Percentiles rank a stretch among this genome's conserved stretches.
These are phyloP conservation scores for Lachnellula suecica DNA, from an alignment of 2,329 filamentous ascomycete genomes.

Conservation along the genomic window DNA sequence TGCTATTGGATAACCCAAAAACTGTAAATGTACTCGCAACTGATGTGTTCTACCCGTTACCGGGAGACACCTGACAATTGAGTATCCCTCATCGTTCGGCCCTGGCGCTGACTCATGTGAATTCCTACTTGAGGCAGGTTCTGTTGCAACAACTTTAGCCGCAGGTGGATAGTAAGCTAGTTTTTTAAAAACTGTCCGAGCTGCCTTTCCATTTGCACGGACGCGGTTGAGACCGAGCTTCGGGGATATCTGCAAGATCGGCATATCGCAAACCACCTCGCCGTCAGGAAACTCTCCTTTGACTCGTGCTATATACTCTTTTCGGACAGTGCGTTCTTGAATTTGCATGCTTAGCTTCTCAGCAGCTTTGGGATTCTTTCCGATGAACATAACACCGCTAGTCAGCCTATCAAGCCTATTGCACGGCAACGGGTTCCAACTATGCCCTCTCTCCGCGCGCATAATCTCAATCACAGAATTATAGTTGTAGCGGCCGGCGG, in stretches of 20 bases:
- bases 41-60: slow-evolving; percentile 95
- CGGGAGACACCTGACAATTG: slow-evolving; percentile 89
- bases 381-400: slow-evolving; percentile 97
- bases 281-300: slow-evolving; percentile 89
- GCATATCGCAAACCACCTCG: slow-evolving; percentile 88
- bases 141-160: slow-evolving; percentile 42
- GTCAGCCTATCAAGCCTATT: slow-evolving; percentile 93
- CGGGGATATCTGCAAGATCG: slow-evolving; percentile 89
- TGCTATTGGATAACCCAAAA: slow-evolving; percentile 88
- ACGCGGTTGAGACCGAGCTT: slow-evolving; percentile 93
- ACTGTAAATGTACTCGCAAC: slow-evolving; percentile 91
- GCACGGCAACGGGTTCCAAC: slow-evolving; percentile 66
- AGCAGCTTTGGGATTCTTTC: slow-evolving; percentile 79
- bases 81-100: slow-evolving; percentile 66
- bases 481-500: slow-evolving; percentile 91
- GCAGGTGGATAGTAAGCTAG: slow-evolving; percentile 14
- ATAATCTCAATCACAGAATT: slow-evolving; percentile 95
- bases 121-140: slow-evolving; percentile 32
- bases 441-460: slow-evolving; percentile 65
- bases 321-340: slow-evolving; percentile 77
- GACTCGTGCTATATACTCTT: slow-evolving; percentile 93
- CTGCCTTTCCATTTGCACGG: slow-evolving; percentile 87
- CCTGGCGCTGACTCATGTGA: neutral
- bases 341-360: slow-evolving; percentile 77
- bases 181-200: slow-evolving; percentile 82